Base-by-base conservation (phyloP, 768 basidiomycete genomes). In the Hericium coralloides region DNA sequence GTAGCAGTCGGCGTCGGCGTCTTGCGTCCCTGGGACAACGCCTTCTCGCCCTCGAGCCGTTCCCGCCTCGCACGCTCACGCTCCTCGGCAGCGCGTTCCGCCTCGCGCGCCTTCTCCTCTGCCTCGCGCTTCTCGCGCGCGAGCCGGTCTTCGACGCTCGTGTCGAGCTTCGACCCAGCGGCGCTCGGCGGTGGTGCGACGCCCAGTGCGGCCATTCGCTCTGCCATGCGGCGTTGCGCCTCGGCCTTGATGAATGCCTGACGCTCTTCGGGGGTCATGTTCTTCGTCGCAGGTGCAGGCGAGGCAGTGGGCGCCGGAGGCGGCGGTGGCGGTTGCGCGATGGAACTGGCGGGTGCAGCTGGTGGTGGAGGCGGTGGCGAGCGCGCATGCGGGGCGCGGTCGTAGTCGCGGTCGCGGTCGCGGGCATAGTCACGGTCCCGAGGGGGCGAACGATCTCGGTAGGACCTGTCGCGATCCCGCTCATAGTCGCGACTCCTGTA, bases 121-220 rank as follows among this genome's bases (percentile, higher is more conserved):
- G 95, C 95, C 67, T 97, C 95, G 66, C 80, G 84, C 75, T 87
- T 89, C 66, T 98, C 95, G 63, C 84, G 77, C 38, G 81, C 84
- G 5, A 98, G 78, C 10, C 95, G 76, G 61, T 94, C 89, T 66
- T 92, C 89, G 2, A 97, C 92, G 53, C 77, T 80, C 7, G 81
- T 85, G 68, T 97, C 95, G 10, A 94, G 74, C 12, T 76, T 70
- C 7, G 82, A 68, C 14, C 78, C 62, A 0, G 75, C 71, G 7
- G 76, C 63, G 0, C 73, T 43, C 20, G 60, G 50, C 22, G 49
- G 68, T 1, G 79, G 68, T 14, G 78, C 76, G 17, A 97, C 79
- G 5, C 95, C 95, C 10, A 98, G 79, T 0, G 87, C 87, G 39
- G 83, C 81, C 78, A 87, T 92, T 36, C 95, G 87, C 17, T 85